Percentiles rank a stretch among this genome's conserved stretches.
These are phyloP conservation scores for Hydrangea macrophylla DNA, from an alignment of 148 eudicot species.

Conservation along the genomic window DNA sequence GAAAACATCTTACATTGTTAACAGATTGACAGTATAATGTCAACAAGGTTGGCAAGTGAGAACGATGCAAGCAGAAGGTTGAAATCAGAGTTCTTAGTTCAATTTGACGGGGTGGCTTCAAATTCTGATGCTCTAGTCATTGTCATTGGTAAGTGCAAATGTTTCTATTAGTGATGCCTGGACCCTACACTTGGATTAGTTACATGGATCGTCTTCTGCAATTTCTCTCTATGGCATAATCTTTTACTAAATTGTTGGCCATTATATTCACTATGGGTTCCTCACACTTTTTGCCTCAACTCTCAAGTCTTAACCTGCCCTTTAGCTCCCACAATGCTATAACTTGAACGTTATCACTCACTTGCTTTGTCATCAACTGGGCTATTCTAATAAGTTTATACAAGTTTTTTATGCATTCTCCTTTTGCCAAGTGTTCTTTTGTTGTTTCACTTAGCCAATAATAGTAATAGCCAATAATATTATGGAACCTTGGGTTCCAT, in stretches of 20 bases:
- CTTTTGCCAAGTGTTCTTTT: not conserved
- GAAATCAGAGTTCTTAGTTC: slow-evolving; percentile 95
- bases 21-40: slow-evolving; percentile 97
- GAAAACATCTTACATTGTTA: slow-evolving; percentile 13
- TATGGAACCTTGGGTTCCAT: not conserved
- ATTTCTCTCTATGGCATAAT: not conserved
- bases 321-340: not conserved
- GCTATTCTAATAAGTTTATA: not conserved
- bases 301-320: too few species aligned
- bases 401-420: not conserved
- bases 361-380: not conserved
- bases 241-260: not conserved
- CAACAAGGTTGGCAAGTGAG: slow-evolving; percentile 78
- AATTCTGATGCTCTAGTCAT: slow-evolving; percentile 79
- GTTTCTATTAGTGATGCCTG: not conserved
- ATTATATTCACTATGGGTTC: not conserved
- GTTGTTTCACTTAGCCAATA: not conserved
- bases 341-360: not conserved
- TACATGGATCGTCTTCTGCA: not conserved
- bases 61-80: slow-evolving; percentile 97
- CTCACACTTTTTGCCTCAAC: not conserved
- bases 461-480: not conserved
- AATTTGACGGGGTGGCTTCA: slow-evolving; percentile 95
- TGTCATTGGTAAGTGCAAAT: slow-evolving; percentile 70
- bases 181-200: not conserved